These are phyloP conservation scores for Venturia carpophila DNA, from an alignment of 2,329 filamentous ascomycete species.

Conservation along the genomic window DNA sequence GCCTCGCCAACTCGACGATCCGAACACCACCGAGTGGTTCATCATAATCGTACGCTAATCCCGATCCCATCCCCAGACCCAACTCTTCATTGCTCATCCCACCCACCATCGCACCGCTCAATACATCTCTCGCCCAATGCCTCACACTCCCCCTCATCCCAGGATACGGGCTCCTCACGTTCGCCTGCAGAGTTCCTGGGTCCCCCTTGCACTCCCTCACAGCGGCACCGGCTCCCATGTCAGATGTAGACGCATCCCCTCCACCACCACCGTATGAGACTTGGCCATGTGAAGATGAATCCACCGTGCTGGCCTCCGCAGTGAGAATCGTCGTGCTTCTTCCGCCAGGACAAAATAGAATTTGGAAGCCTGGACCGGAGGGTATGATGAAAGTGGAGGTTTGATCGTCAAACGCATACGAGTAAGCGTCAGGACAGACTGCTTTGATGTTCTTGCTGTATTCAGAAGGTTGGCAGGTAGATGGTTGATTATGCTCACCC, in stretches of 20 bases:
- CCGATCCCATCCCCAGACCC: not conserved
- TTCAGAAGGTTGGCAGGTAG: conserved; percentile 55
- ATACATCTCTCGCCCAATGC: not conserved
- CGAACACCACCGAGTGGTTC: conserved; percentile 11
- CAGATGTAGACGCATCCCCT: not conserved
- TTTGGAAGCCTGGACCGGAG: conserved; percentile 65
- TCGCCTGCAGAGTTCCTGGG: not conserved
- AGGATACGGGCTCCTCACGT: not conserved
- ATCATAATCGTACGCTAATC: not conserved
- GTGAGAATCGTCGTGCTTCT: conserved; percentile 43
- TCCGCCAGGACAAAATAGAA: conserved; percentile 65
- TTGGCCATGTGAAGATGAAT: not conserved
- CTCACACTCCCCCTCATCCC: not conserved
- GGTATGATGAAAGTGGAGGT: conserved; percentile 51
- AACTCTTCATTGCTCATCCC: not conserved
- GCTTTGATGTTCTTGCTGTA: conserved; percentile 65
- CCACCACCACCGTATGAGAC: not conserved
- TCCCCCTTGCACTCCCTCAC: not conserved
- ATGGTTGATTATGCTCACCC: conserved; percentile 56
- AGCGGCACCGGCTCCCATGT: not conserved
- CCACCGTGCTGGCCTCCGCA: conserved; percentile 23
- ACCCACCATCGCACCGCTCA: not conserved
- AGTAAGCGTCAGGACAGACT: conserved; percentile 79
- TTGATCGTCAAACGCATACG: conserved; percentile 57
- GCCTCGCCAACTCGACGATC: conserved; percentile 5